phyloP scores from a whole-genome alignment of 2,329 filamentous ascomycete species.

The Lasiodiplodia hormozganensis region DNA sequence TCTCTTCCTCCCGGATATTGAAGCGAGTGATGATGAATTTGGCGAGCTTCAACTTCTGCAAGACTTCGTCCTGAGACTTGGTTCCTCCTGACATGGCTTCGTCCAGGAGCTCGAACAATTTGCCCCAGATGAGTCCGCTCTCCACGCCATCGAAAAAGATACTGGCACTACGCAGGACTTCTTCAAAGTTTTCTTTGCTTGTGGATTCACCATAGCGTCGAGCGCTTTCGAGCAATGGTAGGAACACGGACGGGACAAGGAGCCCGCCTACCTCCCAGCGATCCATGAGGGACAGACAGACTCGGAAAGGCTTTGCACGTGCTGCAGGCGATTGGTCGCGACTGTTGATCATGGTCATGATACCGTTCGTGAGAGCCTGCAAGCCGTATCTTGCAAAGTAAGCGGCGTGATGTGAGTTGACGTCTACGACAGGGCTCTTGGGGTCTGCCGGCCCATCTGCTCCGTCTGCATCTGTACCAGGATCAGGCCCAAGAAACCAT shows the following conservation, averaged over 20 bases:
- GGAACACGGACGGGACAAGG: conserved; percentile 86
- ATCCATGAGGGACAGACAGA: conserved; percentile 96
- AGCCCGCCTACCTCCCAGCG: conserved; percentile 95
- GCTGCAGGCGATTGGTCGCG: conserved; percentile 62
- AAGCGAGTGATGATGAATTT: conserved; percentile 86
- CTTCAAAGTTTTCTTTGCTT: conserved; percentile 74
- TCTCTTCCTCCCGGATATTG: conserved; percentile 95
- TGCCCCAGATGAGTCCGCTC: conserved; percentile 88
- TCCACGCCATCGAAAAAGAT: conserved; percentile 98
- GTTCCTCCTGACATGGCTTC: conserved; percentile 58
- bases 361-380: conserved; percentile 73
- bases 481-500: conserved; percentile 88
- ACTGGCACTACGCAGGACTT: conserved; percentile 90
- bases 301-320: conserved; percentile 83
- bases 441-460: conserved; percentile 44
- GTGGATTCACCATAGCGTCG: conserved; percentile 73
- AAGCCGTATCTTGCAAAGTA: conserved; percentile 87
- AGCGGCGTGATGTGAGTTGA: conserved; percentile 56
- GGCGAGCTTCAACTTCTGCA: conserved; percentile 73
- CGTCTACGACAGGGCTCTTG: conserved; percentile 46
- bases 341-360: conserved; percentile 74
- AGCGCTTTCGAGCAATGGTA: conserved; percentile 83
- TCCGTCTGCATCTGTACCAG: conserved; percentile 49
- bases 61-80: conserved; percentile 52
- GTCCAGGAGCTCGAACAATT: conserved; percentile 72